A percentile compares a stretch with the other conserved stretches of the same genome.
These are phyloP conservation scores for Helicocarpus griseus DNA, from an alignment of 2,329 filamentous ascomycete species.

Conservation along the genomic window DNA sequence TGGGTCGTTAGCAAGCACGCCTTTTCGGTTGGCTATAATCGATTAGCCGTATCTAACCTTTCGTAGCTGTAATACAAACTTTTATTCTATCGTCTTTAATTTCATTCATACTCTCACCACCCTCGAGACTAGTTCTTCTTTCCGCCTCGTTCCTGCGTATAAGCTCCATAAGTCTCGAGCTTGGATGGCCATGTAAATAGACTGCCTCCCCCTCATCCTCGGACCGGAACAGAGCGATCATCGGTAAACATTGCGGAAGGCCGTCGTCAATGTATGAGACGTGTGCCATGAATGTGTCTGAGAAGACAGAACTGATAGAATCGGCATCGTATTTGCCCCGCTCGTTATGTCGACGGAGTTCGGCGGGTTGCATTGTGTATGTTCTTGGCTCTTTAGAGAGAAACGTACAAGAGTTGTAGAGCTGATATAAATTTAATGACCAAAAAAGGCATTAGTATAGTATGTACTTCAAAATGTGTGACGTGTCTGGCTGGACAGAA, in stretches of 20 bases:
- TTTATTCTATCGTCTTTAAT: background rate
- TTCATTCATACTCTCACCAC: background rate
- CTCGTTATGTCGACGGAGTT: background rate
- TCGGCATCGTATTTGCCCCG: background rate
- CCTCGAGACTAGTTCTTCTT: conserved; percentile 45
- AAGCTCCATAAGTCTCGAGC: conserved; percentile 62
- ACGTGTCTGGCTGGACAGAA: no score
- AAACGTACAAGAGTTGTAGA: no score
- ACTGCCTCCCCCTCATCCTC: background rate
- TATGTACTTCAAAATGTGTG: no score
- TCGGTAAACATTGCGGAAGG: conserved; percentile 1
- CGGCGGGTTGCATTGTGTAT: background rate
- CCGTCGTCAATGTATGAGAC: background rate
- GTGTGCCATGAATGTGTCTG: background rate
- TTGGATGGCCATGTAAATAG: conserved; percentile 78
- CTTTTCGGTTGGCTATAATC: no score
- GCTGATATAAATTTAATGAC: no score
- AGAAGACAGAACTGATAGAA: background rate
- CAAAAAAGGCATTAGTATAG: no score
- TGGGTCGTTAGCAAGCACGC: background rate
- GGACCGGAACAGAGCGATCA: background rate
- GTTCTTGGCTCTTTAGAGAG: no score
- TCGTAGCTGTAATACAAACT: conserved; percentile 59
- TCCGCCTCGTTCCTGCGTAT: conserved; percentile 35
- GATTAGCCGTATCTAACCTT: conserved; percentile 36